Conservation (phyloP, 1,284 basidiomycete genomes). For the Phenoliferia sp. region DNA sequence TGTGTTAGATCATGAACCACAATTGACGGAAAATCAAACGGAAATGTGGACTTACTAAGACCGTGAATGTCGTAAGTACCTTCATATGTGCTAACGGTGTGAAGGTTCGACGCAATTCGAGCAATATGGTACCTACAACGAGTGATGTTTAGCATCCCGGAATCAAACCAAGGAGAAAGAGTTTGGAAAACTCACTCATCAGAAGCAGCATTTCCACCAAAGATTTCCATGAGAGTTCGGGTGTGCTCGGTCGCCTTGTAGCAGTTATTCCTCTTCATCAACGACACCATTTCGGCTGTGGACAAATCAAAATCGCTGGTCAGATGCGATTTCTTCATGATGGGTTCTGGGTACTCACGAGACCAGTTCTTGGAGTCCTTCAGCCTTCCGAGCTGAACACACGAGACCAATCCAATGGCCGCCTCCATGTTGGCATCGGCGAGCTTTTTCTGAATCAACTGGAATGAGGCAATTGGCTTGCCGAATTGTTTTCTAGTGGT, state of each 20-base stretch:
- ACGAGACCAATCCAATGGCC: conserved; percentile 42
- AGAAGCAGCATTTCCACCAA: conserved; percentile 83
- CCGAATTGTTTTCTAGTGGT: conserved; percentile 67
- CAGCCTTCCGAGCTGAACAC: conserved; percentile 71
- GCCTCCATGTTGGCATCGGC: conserved; percentile 86
- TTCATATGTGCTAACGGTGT: conserved; percentile 63
- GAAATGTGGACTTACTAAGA: conserved; percentile 48
- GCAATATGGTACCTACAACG: conserved; percentile 72
- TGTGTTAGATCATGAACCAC: neutral
- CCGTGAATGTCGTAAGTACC: conserved; percentile 42
- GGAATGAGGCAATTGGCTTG: conserved; percentile 86
- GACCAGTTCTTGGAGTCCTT: conserved; percentile 75
- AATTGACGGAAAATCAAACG: too few relatives aligned
- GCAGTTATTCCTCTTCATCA: conserved; percentile 95
- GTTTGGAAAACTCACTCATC: conserved; percentile 68
- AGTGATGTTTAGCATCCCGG: neutral
- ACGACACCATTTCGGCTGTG: conserved; percentile 79
- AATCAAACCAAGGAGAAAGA: neutral
- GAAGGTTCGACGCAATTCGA: conserved; percentile 82
- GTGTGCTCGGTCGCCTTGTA: conserved; percentile 77
- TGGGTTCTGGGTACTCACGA: too few relatives aligned
- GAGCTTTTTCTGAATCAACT: conserved; percentile 88
- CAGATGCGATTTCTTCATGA: too few relatives aligned
- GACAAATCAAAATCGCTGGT: too few relatives aligned
- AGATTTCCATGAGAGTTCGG: conserved; percentile 73